Evolutionary conservation across 768 basidiomycete species (phyloP), one percentile per base, ranked within the genome.

Genomic region (Collybia sordida): DNA sequence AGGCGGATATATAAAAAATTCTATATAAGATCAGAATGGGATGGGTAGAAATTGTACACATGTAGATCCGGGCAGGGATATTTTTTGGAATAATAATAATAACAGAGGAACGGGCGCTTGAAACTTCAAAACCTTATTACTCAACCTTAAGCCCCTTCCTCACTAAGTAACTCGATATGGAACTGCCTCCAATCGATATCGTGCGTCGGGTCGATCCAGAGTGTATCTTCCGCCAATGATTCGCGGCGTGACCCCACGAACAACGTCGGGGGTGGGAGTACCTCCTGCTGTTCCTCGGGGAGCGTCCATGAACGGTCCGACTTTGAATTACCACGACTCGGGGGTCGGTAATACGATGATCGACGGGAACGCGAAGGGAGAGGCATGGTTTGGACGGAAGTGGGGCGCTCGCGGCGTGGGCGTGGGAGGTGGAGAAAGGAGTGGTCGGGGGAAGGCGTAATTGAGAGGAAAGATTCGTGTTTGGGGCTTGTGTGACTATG

Each of bases 111-210:
- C 27, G 27, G 11, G 27, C 27, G 11, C 27, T 11, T 11, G 6
- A 22, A 43, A 43, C n/a, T 11, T 22, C 7, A 28, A 35, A 45
- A 19, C 9, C 9, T 27, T 27, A 27, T 27, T 4, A 27, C 5
- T n/a, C n/a, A 21, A 38, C 11, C 1, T 47, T 23, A 47, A 8
- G 28, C 48, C 28, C 42, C 53, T 27, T 71, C 66, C 18, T 65
- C 64, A 9, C 54, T 60, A 43, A 73, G 45, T 47, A 79, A 66
- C 42, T 80, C 75, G 15, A 70, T 65, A 53, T 82, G 81, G 48
- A 83, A 83, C 59, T 81, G 74, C 3, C 80, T 72, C 81, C 81
- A 83, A 60, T 83, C 80, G 35, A 77, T 72, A 34, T 66, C 62
- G 1, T 49, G 40, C 7, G 67, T 70, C 5, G 70, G 69, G 36